phyloP scores from a whole-genome alignment of 1,284 basidiomycete species.

The Sporisorium iseilematis-ciliati region DNA sequence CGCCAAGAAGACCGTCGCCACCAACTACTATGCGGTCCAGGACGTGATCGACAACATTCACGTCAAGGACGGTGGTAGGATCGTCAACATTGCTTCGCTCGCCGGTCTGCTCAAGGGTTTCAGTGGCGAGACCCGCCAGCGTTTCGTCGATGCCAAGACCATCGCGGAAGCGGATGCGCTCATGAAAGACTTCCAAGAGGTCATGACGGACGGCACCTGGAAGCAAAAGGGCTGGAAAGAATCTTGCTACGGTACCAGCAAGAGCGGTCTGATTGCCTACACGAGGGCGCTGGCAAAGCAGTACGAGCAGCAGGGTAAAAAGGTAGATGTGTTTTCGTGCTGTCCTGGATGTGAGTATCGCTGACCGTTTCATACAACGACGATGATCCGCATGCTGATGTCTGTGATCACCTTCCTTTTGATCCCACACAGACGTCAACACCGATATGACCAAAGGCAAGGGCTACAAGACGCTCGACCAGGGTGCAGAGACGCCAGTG shows the following conservation, averaged over 20 bases:
- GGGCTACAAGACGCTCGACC: constrained; percentile 59
- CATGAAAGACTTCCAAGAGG: constrained; percentile 53
- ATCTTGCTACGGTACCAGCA: constrained; percentile 61
- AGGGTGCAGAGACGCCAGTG: constrained; percentile 67
- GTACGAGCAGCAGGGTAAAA: constrained; percentile 40
- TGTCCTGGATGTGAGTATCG: constrained; percentile 64
- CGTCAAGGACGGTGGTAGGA: constrained; percentile 48
- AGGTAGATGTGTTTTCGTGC: constrained; percentile 55
- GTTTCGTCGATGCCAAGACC: constrained; percentile 44
- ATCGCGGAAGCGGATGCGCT: constrained; percentile 49
- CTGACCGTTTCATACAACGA: neutral
- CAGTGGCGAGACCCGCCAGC: constrained; percentile 37
- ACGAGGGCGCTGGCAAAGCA: constrained; percentile 55
- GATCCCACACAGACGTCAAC: constrained; percentile 48
- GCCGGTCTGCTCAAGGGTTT: constrained; percentile 57
- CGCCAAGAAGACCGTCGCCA: constrained; percentile 60
- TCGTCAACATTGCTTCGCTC: constrained; percentile 61
- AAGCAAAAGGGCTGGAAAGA: constrained; percentile 65
- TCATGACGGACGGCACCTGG: constrained; percentile 52
- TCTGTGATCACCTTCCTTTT: neutral
- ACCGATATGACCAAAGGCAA: constrained; percentile 63
- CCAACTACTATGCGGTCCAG: constrained; percentile 63
- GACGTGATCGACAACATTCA: constrained; percentile 55
- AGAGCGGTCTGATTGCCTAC: constrained; percentile 59
- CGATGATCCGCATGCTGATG: neutral